phyloP scores from a whole-genome alignment of 257 asterid genomes.

The Lycium ferocissimum region DNA sequence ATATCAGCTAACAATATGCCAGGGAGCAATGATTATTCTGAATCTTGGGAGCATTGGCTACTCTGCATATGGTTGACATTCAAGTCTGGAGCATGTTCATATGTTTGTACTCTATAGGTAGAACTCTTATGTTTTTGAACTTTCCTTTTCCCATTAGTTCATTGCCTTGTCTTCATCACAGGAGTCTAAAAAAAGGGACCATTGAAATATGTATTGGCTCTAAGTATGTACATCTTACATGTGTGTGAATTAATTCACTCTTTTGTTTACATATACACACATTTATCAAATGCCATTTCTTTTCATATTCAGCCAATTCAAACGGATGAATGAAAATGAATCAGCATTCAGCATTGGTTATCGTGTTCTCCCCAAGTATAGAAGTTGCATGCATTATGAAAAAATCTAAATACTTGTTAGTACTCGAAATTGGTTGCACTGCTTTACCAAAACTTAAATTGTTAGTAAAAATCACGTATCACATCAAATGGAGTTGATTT shows the following conservation, averaged over 20 bases:
- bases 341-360: neutral
- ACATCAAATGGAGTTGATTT: neutral
- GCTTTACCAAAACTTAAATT: neutral
- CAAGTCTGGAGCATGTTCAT: slow-evolving; percentile 37
- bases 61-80: slow-evolving; percentile 27
- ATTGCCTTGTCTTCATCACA: slow-evolving; percentile 35
- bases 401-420: neutral
- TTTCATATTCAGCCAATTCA: neutral
- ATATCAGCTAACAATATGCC: neutral
- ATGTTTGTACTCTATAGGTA: slow-evolving; percentile 37
- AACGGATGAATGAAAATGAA: neutral
- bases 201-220: slow-evolving; percentile 32
- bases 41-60: neutral
- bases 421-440: neutral
- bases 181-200: slow-evolving; percentile 41
- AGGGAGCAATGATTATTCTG: slow-evolving; percentile 18
- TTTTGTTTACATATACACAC: neutral
- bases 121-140: slow-evolving; percentile 34
- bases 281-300: neutral
- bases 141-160: slow-evolving; percentile 50
- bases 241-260: neutral
- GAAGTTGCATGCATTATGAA: neutral
- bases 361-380: neutral
- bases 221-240: slow-evolving; percentile 12
- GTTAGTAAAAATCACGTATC: neutral